Conservation (phyloP, 345 rosid genomes). For the Xanthoceras sorbifolium region DNA sequence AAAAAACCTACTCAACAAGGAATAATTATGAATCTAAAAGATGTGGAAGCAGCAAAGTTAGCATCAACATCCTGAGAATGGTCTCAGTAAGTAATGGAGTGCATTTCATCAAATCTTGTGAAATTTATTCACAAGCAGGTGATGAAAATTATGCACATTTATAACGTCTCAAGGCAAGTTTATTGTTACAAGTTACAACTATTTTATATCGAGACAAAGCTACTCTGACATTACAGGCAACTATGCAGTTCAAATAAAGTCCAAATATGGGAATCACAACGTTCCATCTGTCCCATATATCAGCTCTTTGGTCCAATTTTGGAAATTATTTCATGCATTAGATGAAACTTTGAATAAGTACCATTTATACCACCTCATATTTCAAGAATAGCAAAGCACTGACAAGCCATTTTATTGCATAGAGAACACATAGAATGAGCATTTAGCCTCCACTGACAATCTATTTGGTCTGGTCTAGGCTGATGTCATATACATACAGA, state of each 20-base stretch:
- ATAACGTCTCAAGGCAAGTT: not conserved
- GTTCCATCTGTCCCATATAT: not conserved
- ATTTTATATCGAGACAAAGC: not conserved
- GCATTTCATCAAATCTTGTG: slow-evolving; percentile 9
- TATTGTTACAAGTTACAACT: not conserved
- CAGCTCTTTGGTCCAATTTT: not conserved
- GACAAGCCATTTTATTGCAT: not conserved
- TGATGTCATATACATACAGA: not conserved
- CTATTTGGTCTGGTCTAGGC: not conserved
- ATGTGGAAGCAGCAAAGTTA: not conserved
- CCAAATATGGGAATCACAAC: slow-evolving; percentile 1
- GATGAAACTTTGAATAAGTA: not conserved
- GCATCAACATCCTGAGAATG: not conserved
- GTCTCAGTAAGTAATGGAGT: not conserved
- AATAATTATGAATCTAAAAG: not conserved
- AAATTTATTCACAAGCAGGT: slow-evolving; percentile 1
- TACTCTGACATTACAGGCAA: not conserved
- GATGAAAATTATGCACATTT: slow-evolving; percentile 13
- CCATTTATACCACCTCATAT: not conserved
- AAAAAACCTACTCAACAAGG: no score
- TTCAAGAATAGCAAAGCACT: not conserved
- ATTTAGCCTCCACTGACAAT: slow-evolving; percentile 1
- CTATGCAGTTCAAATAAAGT: not conserved
- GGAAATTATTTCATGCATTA: not conserved
- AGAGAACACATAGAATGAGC: not conserved